phyloP scores from a whole-genome alignment of 305 asterid species.

The Fraxinus baroniana region DNA sequence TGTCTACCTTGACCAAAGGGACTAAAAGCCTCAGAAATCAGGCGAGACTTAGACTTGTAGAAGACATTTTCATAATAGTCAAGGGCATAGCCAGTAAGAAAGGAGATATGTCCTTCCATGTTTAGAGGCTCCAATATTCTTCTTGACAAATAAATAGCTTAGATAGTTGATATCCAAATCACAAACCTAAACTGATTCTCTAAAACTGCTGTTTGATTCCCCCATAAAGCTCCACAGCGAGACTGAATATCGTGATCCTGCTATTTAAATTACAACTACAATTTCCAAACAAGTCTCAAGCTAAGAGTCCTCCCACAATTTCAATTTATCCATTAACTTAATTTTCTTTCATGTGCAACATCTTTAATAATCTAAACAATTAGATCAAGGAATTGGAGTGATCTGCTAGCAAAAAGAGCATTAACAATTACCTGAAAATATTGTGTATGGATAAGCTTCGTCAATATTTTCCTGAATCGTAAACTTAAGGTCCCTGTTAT shows the following conservation, averaged over 20 bases:
- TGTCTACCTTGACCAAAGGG: neutral
- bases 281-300: neutral
- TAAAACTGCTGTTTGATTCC: neutral
- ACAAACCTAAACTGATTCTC: neutral
- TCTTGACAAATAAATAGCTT: neutral
- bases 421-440: conserved; percentile 80
- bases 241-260: neutral
- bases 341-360: neutral
- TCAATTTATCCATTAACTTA: neutral
- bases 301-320: neutral
- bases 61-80: neutral
- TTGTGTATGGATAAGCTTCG: conserved; percentile 79
- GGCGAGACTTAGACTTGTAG: neutral
- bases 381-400: conserved; percentile 8
- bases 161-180: neutral
- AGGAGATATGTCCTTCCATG: neutral
- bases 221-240: neutral
- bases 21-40: neutral
- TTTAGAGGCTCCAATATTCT: neutral
- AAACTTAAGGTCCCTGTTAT: conserved; percentile 89
- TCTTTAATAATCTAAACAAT: neutral
- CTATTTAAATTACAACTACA: neutral
- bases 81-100: neutral
- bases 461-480: conserved; percentile 82
- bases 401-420: conserved; percentile 24